Conservation (phyloP, 371 early-diverging fungal genomes). For the Zychaea mexicana region DNA sequence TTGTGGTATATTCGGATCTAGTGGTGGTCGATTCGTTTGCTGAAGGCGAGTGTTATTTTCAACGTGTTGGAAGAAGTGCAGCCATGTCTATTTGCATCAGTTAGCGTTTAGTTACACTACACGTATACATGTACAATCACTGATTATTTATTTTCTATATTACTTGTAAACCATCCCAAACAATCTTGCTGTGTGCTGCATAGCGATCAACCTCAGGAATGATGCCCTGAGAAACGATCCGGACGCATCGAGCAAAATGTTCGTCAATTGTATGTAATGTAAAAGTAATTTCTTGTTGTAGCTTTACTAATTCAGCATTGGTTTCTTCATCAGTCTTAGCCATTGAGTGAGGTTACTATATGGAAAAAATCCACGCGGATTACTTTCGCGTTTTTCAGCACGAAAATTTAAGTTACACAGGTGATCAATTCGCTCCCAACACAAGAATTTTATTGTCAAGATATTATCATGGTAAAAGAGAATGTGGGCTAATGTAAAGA, state of each 20-base stretch:
- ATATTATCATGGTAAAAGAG: neutral
- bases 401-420: too few species aligned
- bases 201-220: conserved; percentile 52
- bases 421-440: too few species aligned
- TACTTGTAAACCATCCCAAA: conserved; percentile 49
- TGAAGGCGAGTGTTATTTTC: conserved; percentile 7
- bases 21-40: conserved; percentile 30
- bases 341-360: too few species aligned
- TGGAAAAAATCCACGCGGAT: too few species aligned
- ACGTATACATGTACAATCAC: too few species aligned
- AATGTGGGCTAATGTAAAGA: neutral
- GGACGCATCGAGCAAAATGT: conserved; percentile 55
- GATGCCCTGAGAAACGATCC: conserved; percentile 44
- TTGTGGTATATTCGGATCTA: neutral
- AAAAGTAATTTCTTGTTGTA: conserved; percentile 57
- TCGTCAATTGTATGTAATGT: conserved; percentile 58
- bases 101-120: too few species aligned
- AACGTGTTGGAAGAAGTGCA: conserved; percentile 28
- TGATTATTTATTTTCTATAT: too few species aligned
- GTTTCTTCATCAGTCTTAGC: conserved; percentile 33
- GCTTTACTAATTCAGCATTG: conserved; percentile 40
- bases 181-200: conserved; percentile 35
- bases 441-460: too few species aligned
- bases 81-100: conserved; percentile 39
- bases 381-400: too few species aligned